A percentile compares a stretch with the other conserved stretches of the same genome.
Conservation (phyloP, 2,329 filamentous ascomycete genomes). For the Dothiorella sarmentorum region DNA sequence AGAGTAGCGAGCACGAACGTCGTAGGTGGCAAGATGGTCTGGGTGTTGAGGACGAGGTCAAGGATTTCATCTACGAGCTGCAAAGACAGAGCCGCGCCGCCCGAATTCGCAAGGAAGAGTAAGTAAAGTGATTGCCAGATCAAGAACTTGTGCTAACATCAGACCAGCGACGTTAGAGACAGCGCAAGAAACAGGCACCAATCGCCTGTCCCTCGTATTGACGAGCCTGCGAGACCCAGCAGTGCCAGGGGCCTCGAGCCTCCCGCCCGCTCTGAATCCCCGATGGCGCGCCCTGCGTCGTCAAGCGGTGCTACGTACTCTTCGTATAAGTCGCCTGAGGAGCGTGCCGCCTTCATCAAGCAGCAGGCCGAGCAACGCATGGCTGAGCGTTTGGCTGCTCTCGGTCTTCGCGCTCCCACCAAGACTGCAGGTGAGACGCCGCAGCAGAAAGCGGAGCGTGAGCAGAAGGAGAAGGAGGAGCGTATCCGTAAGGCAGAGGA, state of each 20-base stretch:
- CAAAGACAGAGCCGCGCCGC: slow-evolving; percentile 80
- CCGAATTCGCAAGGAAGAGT: slow-evolving; percentile 61
- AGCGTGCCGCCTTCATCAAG: slow-evolving; percentile 92
- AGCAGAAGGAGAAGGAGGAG: slow-evolving; percentile 81
- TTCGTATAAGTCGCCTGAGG: slow-evolving; percentile 85
- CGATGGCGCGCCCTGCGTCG: slow-evolving; percentile 55
- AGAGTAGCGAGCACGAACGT: slow-evolving; percentile 80
- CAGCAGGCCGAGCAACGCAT: slow-evolving; percentile 96
- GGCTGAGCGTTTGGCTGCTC: slow-evolving; percentile 88
- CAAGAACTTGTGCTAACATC: neutral
- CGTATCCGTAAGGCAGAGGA: slow-evolving; percentile 88
- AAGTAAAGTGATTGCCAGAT: neutral
- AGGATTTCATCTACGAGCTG: slow-evolving; percentile 96
- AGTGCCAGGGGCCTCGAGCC: slow-evolving; percentile 46
- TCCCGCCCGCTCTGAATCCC: slow-evolving; percentile 45
- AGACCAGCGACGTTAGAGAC: slow-evolving; percentile 20
- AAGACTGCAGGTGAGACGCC: slow-evolving; percentile 73
- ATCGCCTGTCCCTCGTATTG: slow-evolving; percentile 41
- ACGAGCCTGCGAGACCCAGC: slow-evolving; percentile 27
- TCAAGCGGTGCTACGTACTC: slow-evolving; percentile 66
- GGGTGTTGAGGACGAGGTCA: slow-evolving; percentile 93
- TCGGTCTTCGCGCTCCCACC: slow-evolving; percentile 80
- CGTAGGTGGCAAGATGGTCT: slow-evolving; percentile 94
- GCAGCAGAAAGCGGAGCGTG: slow-evolving; percentile 81
- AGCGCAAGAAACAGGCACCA: slow-evolving; percentile 30